A percentile compares a stretch with the other conserved stretches of the same genome.
These are phyloP conservation scores for Phytophthora pini DNA, from an alignment of 352 stramenopile genomes.

Conservation along the genomic window DNA sequence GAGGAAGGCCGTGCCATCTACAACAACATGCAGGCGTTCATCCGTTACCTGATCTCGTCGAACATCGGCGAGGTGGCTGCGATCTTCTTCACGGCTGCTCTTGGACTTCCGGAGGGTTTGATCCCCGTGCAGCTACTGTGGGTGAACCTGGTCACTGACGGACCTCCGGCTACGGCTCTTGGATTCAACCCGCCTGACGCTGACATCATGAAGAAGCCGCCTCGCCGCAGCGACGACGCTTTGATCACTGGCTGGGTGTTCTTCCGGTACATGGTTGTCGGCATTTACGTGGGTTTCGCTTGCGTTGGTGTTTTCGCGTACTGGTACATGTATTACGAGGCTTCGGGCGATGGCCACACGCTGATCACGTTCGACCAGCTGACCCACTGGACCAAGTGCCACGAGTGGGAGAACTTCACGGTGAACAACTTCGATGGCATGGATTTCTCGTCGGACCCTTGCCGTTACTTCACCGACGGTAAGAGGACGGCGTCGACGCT, in stretches of 20 bases:
- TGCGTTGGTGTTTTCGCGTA: constrained; percentile 94
- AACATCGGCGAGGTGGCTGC: constrained; percentile 99
- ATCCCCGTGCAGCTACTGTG: constrained; percentile 99
- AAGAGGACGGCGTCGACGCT: constrained; percentile 94
- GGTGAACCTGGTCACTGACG: constrained; percentile 99
- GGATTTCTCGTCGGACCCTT: constrained; percentile 91
- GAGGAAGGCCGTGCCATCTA: constrained; percentile 90
- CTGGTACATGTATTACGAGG: constrained; percentile 94
- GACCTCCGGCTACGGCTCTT: constrained; percentile 97
- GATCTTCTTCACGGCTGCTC: constrained; percentile 97
- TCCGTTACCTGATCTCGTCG: constrained; percentile 98
- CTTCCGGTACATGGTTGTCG: constrained; percentile 97
- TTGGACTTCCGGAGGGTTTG: constrained; percentile 97
- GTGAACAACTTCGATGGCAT: constrained; percentile 93
- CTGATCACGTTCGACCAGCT: constrained; percentile 92
- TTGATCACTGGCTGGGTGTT: constrained; percentile 99
- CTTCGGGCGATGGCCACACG: constrained; percentile 92
- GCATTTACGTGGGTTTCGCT: constrained; percentile 93
- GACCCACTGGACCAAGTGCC: constrained; percentile 91
- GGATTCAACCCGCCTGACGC: constrained; percentile 98
- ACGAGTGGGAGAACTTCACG: constrained; percentile 92
- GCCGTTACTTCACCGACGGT: constrained; percentile 93
- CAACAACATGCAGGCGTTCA: constrained; percentile 99
- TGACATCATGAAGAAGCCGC: constrained; percentile 97
- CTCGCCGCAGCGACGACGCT: constrained; percentile 95